These are phyloP conservation scores for Prunus mume DNA, from an alignment of 306 rosid species.

Conservation along the genomic window DNA sequence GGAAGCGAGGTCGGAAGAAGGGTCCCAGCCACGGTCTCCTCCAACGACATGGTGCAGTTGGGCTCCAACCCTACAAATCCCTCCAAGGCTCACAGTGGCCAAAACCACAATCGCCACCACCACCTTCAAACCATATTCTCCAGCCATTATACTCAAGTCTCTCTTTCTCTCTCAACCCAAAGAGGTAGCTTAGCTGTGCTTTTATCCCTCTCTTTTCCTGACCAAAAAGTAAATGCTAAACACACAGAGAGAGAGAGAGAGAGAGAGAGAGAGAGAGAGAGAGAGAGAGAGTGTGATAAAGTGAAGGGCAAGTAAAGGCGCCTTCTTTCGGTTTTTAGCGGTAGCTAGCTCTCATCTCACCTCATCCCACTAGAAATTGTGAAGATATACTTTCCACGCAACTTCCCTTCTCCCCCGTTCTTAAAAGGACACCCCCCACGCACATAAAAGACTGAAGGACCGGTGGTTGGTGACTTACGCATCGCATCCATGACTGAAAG, in stretches of 20 bases:
- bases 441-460: no score
- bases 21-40: constrained; percentile 88
- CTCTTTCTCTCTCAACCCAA: neutral
- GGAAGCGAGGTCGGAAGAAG: constrained; percentile 43
- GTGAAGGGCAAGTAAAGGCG: neutral
- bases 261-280: neutral
- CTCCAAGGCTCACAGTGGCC: constrained; percentile 24
- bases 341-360: no score
- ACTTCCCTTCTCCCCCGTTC: no score
- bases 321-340: neutral
- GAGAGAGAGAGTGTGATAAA: neutral
- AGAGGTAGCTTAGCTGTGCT: neutral
- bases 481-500: no score
- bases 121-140: constrained; percentile 7
- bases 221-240: neutral
- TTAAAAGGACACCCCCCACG: no score
- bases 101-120: constrained; percentile 13
- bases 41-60: constrained; percentile 75
- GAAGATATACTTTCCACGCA: no score
- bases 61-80: constrained; percentile 29
- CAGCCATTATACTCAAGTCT: constrained; percentile 23
- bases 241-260: neutral
- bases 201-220: neutral
- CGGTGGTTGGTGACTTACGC: no score
- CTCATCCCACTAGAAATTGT: no score